Conservation (phyloP, 441 rosid genomes). For the Lepidium campestre region DNA sequence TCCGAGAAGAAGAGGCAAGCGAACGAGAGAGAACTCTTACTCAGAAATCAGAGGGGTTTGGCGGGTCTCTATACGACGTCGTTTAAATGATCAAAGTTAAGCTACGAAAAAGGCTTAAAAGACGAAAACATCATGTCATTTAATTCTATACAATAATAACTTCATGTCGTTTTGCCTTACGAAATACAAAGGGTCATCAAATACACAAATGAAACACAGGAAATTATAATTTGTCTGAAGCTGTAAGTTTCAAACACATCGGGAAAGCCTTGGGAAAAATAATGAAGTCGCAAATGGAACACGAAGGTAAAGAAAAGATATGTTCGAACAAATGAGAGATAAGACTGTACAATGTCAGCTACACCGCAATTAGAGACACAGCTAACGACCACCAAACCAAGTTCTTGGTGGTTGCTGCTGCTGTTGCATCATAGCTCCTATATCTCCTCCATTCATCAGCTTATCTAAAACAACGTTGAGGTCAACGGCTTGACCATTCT, state of each 20-base stretch:
- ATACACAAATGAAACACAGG: constrained; percentile 4
- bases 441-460: constrained; percentile 79
- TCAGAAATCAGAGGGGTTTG: constrained; percentile 4
- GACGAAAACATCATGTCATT: not conserved
- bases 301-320: not conserved
- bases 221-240: not conserved
- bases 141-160: not conserved
- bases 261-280: not conserved
- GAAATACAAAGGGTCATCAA: not conserved
- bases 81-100: not conserved
- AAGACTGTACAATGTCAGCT: constrained; percentile 38
- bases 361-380: not conserved
- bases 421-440: constrained; percentile 31
- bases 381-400: constrained; percentile 66
- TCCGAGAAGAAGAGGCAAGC: not conserved
- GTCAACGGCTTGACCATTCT: constrained; percentile 85
- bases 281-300: not conserved
- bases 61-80: constrained; percentile 9
- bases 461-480: constrained; percentile 84
- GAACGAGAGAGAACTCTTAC: not conserved
- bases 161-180: not conserved
- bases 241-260: not conserved
- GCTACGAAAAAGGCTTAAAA: not conserved
- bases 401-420: constrained; percentile 68
- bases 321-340: constrained; percentile 1